phyloP scores from a whole-genome alignment of 352 stramenopile species.

The Phytophthora cryptogea region DNA sequence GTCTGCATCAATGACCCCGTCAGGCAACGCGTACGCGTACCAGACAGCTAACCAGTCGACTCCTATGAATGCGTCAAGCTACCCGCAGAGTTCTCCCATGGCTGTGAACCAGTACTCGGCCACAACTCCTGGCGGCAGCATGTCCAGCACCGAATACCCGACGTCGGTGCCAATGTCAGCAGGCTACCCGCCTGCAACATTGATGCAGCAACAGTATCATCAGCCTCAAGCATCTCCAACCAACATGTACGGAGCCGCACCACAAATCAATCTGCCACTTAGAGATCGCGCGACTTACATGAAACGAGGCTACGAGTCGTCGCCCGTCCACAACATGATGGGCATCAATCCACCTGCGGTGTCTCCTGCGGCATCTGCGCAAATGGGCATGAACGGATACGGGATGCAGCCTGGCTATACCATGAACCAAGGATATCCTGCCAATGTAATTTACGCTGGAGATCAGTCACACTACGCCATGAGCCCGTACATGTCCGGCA shows the following conservation, averaged over 20 bases:
- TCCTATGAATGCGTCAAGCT: slow-evolving; percentile 23
- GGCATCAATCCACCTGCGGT: slow-evolving; percentile 33
- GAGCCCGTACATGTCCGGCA: slow-evolving; percentile 36
- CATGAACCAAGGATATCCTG: slow-evolving; percentile 35
- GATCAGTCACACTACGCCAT: slow-evolving; percentile 36
- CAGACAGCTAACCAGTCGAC: slow-evolving; percentile 25
- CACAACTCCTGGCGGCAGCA: slow-evolving; percentile 18
- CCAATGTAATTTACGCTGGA: slow-evolving; percentile 44
- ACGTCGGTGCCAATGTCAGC: slow-evolving; percentile 23
- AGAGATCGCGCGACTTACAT: slow-evolving; percentile 61
- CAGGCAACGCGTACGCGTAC: slow-evolving; percentile 40
- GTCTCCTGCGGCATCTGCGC: slow-evolving; percentile 24
- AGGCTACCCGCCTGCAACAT: slow-evolving; percentile 28
- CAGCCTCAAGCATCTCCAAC: slow-evolving; percentile 43
- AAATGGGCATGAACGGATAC: slow-evolving; percentile 36
- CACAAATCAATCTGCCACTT: slow-evolving; percentile 68
- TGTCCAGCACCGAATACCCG: slow-evolving; percentile 30
- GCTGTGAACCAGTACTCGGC: slow-evolving; percentile 35
- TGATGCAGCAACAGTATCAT: slow-evolving; percentile 38
- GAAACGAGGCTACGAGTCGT: slow-evolving; percentile 47
- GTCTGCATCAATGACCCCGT: slow-evolving; percentile 14
- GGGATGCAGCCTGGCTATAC: slow-evolving; percentile 39
- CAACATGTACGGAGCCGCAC: slow-evolving; percentile 35
- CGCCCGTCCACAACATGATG: slow-evolving; percentile 36
- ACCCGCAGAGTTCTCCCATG: slow-evolving; percentile 39